A percentile compares a stretch with the other conserved stretches of the same genome.
phyloP scores from a whole-genome alignment of 2,329 filamentous ascomycete genomes.

The Aaosphaeria pasadenensis region DNA sequence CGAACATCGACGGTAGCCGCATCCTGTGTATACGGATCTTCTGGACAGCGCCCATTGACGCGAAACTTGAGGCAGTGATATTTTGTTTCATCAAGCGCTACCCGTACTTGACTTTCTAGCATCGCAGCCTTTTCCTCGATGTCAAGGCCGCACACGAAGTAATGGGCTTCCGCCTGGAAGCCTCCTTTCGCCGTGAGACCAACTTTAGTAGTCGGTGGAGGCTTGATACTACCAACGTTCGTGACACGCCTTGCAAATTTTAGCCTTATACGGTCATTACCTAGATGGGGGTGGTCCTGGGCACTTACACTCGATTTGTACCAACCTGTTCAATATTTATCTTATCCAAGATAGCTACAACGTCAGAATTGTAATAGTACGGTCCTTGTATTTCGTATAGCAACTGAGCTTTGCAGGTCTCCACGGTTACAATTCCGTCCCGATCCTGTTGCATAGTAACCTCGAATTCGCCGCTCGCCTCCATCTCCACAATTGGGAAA shows the following conservation, averaged over 20 bases:
- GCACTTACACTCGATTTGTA: neutral
- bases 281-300: neutral
- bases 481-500: conserved; percentile 47
- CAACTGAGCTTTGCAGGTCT: conserved; percentile 22
- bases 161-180: conserved; percentile 24
- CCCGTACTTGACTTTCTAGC: neutral
- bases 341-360: conserved; percentile 2
- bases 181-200: conserved; percentile 23
- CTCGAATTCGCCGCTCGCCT: conserved; percentile 36
- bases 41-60: neutral
- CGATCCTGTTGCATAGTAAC: conserved; percentile 43
- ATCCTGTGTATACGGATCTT: conserved; percentile 5
- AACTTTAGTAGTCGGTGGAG: conserved; percentile 31
- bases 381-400: conserved; percentile 42
- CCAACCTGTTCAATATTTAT: neutral
- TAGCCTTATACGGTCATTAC: neutral
- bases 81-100: neutral
- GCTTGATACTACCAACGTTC: conserved; percentile 17
- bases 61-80: neutral
- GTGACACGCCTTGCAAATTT: neutral
- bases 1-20: conserved; percentile 10
- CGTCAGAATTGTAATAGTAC: conserved; percentile 22
- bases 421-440: conserved; percentile 13
- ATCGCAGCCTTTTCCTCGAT: conserved; percentile 11
- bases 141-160: conserved; percentile 25